Evolutionary conservation across 2,329 filamentous ascomycete genomes (phyloP).

Genomic region (Colletotrichum viniferum): DNA sequence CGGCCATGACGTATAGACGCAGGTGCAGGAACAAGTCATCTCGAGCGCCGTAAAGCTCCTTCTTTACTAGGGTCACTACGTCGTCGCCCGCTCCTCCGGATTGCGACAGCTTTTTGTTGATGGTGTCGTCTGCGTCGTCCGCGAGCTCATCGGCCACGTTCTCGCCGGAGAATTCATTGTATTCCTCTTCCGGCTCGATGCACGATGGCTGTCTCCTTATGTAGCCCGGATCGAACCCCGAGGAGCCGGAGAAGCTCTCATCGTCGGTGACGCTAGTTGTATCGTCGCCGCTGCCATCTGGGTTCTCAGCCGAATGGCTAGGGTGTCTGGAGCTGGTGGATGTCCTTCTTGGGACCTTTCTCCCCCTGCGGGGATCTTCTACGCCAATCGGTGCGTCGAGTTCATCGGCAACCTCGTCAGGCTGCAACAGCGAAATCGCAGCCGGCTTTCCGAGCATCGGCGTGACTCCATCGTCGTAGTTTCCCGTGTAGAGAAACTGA

Average conservation of each 20-base stretch:
- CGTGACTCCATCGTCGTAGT: conserved; percentile 16
- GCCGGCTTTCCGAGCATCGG: background rate
- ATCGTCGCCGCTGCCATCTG: background rate
- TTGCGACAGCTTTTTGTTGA: background rate
- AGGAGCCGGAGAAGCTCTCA: background rate
- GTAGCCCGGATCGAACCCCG: background rate
- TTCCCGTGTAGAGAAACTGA: conserved; percentile 33
- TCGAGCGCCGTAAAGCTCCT: background rate
- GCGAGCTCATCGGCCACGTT: background rate
- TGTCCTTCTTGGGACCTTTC: background rate
- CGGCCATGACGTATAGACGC: conserved; percentile 37
- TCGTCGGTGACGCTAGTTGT: background rate
- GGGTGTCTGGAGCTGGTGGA: background rate
- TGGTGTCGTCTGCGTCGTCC: background rate
- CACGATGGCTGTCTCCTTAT: background rate
- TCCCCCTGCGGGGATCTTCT: background rate
- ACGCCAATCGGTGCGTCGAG: background rate
- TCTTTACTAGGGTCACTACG: background rate
- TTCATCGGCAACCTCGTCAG: background rate
- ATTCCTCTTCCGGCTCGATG: background rate
- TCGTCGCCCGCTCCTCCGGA: background rate
- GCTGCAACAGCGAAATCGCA: background rate
- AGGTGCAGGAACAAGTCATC: conserved; percentile 24
- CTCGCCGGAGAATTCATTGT: background rate
- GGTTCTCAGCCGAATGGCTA: background rate